Evolutionary conservation across 2,329 filamentous ascomycete species (phyloP), one percentile per base, ranked within the genome.

Genomic region (Alternaria triticimaculans): DNA sequence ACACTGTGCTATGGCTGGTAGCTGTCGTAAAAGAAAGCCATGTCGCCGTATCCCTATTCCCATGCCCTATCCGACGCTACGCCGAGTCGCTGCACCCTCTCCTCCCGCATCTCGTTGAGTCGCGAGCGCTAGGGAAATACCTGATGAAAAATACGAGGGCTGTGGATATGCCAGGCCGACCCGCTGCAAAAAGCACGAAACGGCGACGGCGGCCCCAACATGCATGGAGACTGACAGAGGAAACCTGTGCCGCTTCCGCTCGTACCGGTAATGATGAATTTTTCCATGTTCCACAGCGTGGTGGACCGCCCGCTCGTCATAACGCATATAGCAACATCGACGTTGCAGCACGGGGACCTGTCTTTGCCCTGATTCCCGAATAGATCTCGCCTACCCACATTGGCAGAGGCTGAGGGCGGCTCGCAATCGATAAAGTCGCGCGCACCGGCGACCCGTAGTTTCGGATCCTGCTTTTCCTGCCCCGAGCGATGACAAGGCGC

Each of bases 341-440:
- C 43, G 43, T 64, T 43, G 44, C 57, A 57, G 56, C 59, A 63
- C 60, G 30, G 30, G 44, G 53, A n/a, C 50, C 54, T 44, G 25
- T 33, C 49, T 45, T 55, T 62, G 30, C 55, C 60, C 61, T 43
- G 30, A 30, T 23, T 21, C 33, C 20, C 18, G 25, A 44, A 21
- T 48, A 55, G 49, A 62, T 43, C 25, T 58, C 44, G 44, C 61
- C 58, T 53, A 48, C 26, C 61, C 61, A 50, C 44, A 54, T 33
- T 58, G 58, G 61, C 61, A 28, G 56, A 64, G 62, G 56, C 60
- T 54, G 62, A 60, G 53, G 60, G 51, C 64, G 65, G 65, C 60
- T 66, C 55, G 63, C 60, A 71, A 72, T 73, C 68, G 68, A 70
- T 69, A 72, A 63, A 61, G 57, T 53, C 41, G 23, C 37, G 49